phyloP scores from a whole-genome alignment of 331 rosid genomes.

The Dryas integrifolia region DNA sequence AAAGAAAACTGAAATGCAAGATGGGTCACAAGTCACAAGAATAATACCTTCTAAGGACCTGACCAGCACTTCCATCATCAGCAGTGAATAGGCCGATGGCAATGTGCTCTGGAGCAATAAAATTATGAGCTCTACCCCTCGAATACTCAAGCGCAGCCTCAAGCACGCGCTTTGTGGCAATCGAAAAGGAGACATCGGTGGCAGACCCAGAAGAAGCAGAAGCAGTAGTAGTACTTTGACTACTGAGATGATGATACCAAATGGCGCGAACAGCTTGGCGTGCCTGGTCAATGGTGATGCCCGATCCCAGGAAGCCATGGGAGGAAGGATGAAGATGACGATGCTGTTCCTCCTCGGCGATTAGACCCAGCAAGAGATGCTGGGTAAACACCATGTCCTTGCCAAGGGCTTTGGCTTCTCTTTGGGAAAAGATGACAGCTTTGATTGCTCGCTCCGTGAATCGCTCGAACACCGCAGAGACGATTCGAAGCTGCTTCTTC shows the following conservation, averaged over 20 bases:
- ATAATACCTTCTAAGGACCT: constrained; percentile 57
- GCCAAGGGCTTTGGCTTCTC: constrained; percentile 63
- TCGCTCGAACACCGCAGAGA: constrained; percentile 61
- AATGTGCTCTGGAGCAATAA: constrained; percentile 79
- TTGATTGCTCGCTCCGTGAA: constrained; percentile 77
- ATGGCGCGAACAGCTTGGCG: constrained; percentile 53
- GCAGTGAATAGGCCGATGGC: constrained; percentile 58
- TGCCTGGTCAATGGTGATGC: constrained; percentile 55
- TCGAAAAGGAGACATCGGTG: constrained; percentile 53
- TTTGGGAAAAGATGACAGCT: constrained; percentile 62
- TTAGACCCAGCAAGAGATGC: constrained; percentile 74
- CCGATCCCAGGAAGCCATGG: constrained; percentile 65
- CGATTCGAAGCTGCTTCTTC: constrained; percentile 25
- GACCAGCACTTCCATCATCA: constrained; percentile 62
- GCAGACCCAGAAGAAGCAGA: constrained; percentile 19
- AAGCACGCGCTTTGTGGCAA: constrained; percentile 65
- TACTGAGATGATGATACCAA: constrained; percentile 30
- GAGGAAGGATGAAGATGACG: constrained; percentile 34
- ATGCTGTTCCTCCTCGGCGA: constrained; percentile 60
- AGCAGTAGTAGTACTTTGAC: neutral
- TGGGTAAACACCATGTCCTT: constrained; percentile 59
- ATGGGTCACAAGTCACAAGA: neutral
- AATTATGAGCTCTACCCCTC: constrained; percentile 54
- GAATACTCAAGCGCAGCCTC: constrained; percentile 81
- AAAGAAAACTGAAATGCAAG: neutral